These are phyloP conservation scores for Agapanthus africanus DNA, from an alignment of 106 monocot genomes.

Conservation along the genomic window DNA sequence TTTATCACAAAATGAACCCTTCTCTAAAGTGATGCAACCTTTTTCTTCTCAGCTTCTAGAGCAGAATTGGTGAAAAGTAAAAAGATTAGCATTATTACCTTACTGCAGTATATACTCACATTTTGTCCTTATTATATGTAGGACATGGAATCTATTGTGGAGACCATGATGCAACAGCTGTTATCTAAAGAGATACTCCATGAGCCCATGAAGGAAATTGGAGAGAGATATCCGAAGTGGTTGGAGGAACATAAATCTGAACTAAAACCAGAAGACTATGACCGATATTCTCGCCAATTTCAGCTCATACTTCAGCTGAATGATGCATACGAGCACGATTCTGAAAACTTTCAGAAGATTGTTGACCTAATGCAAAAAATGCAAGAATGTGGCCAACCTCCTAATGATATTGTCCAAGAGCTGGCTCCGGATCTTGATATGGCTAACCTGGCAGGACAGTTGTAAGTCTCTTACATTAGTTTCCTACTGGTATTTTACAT, in stretches of 20 bases:
- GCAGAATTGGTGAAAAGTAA: not conserved
- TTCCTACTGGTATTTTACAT: too few relatives aligned
- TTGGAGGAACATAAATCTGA: slow-evolving; percentile 66
- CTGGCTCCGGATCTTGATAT: slow-evolving; percentile 92
- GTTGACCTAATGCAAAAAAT: slow-evolving; percentile 92
- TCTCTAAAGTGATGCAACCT: too few relatives aligned
- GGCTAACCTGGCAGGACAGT: slow-evolving; percentile 43
- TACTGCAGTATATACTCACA: too few relatives aligned
- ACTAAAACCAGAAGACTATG: slow-evolving; percentile 54
- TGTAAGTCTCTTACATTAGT: too few relatives aligned
- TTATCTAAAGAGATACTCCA: slow-evolving; percentile 89
- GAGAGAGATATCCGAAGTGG: slow-evolving; percentile 85
- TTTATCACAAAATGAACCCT: not conserved
- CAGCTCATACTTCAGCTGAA: slow-evolving; percentile 66
- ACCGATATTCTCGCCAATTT: slow-evolving; percentile 63
- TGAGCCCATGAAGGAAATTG: slow-evolving; percentile 97
- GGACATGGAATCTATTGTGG: slow-evolving; percentile 97
- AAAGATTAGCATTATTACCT: too few relatives aligned
- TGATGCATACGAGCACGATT: slow-evolving; percentile 79
- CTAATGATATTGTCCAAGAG: slow-evolving; percentile 77
- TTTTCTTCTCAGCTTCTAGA: not conserved
- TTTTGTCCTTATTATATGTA: slow-evolving; percentile 10
- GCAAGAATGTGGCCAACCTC: slow-evolving; percentile 98
- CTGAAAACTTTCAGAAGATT: slow-evolving; percentile 74
- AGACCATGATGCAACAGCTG: slow-evolving; percentile 96